These are phyloP conservation scores for Hypoxylon trugodes DNA, from an alignment of 495 filamentous ascomycete genomes.

Conservation along the genomic window DNA sequence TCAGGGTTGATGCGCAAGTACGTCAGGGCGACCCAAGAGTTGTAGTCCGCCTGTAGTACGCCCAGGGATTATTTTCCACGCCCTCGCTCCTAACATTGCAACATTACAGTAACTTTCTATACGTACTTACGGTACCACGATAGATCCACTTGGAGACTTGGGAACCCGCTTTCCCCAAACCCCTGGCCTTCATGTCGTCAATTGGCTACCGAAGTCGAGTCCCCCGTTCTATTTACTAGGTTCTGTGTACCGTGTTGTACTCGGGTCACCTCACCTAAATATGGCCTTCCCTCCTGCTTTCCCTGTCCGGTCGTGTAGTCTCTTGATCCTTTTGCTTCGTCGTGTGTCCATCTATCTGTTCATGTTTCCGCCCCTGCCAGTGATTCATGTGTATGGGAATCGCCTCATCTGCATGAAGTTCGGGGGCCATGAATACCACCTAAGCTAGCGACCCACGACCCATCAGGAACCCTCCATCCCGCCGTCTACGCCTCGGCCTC, in stretches of 20 bases:
- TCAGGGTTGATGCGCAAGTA: constrained; percentile 25
- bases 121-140: constrained; percentile 11
- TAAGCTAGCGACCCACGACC: constrained; percentile 17
- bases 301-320: constrained; percentile 19
- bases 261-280: constrained; percentile 24
- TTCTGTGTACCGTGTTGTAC: constrained; percentile 32
- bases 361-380: constrained; percentile 17
- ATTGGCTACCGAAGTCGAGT: constrained; percentile 33
- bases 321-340: constrained; percentile 31
- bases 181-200: constrained; percentile 28
- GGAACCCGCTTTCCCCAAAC: constrained; percentile 37
- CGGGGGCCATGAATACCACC: constrained; percentile 34
- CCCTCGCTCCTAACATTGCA: constrained; percentile 6
- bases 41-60: no score
- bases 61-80: constrained; percentile 16
- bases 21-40: constrained; percentile 28
- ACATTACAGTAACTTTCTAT: not conserved
- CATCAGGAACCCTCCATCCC: constrained; percentile 21
- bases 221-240: constrained; percentile 26
- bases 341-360: constrained; percentile 17
- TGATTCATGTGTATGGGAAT: constrained; percentile 41
- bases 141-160: not conserved
- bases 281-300: constrained; percentile 29
- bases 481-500: constrained; percentile 8
- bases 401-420: constrained; percentile 33